Conservation (phyloP, 768 basidiomycete species). For the Tubosaeta sp. region DNA sequence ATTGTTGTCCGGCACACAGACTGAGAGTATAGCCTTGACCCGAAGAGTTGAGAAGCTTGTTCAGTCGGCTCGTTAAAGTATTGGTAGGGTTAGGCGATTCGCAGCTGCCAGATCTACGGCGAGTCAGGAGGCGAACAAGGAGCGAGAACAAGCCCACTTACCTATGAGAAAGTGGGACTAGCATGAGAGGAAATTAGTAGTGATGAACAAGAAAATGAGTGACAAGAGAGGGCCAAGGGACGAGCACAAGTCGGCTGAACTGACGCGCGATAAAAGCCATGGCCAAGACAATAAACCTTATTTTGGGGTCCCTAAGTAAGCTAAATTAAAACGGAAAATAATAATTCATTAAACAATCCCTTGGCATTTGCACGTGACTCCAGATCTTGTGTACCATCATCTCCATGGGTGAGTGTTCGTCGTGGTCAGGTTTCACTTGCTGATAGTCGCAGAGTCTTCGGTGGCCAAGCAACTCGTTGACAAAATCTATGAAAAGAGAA, state of each 20-base stretch:
- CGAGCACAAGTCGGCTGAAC: neutral
- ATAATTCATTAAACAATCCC: neutral
- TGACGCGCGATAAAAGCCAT: neutral
- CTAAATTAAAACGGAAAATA: too few species aligned
- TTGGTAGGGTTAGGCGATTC: constrained; percentile 53
- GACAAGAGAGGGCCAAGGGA: neutral
- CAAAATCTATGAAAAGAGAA: constrained; percentile 96
- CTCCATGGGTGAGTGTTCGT: constrained; percentile 17
- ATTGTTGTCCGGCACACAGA: constrained; percentile 61
- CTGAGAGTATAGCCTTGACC: constrained; percentile 62
- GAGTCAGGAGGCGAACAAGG: constrained; percentile 2
- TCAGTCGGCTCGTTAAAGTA: constrained; percentile 60
- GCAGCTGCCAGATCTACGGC: constrained; percentile 15
- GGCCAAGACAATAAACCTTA: neutral
- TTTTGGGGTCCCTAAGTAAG: neutral
- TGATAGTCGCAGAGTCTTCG: constrained; percentile 50
- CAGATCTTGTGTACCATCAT: neutral
- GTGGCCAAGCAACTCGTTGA: constrained; percentile 80
- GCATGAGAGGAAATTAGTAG: constrained; percentile 11
- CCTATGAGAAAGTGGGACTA: constrained; percentile 4
- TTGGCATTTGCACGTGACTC: neutral
- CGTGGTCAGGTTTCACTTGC: neutral
- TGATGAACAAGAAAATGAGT: neutral
- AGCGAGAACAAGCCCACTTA: neutral
- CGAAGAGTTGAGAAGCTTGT: constrained; percentile 58